A percentile compares a stretch with the other conserved stretches of the same genome.
phyloP scores from a whole-genome alignment of 2,329 filamentous ascomycete species.

The Aspergillus pseudoglaucus region DNA sequence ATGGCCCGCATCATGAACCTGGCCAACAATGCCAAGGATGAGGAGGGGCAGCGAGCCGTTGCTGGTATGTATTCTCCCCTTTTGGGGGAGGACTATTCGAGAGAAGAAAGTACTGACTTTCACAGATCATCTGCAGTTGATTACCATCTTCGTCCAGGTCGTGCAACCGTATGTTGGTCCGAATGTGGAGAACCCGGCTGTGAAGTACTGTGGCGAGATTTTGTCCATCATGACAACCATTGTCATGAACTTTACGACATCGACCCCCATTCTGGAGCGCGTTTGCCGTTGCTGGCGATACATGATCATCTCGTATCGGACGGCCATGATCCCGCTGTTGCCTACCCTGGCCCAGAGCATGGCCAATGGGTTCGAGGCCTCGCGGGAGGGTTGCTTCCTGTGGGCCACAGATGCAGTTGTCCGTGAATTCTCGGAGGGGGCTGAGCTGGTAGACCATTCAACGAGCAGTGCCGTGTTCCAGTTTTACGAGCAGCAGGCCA shows the following conservation, averaged over 20 bases:
- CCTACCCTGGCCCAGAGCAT: constrained; percentile 83
- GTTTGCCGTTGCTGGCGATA: constrained; percentile 94
- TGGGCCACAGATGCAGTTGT: constrained; percentile 96
- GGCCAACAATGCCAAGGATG: constrained; percentile 76
- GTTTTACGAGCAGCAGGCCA: constrained; percentile 91
- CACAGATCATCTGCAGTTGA: constrained; percentile 77
- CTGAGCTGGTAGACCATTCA: constrained; percentile 72
- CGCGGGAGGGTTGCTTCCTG: constrained; percentile 92
- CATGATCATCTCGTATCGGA: constrained; percentile 94
- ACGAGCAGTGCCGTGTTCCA: constrained; percentile 83
- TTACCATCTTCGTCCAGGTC: constrained; percentile 81
- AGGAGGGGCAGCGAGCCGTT: constrained; percentile 76
- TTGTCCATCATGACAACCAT: constrained; percentile 83
- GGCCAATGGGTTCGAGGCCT: constrained; percentile 74
- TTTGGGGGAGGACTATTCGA: not conserved
- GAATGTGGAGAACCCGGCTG: constrained; percentile 74
- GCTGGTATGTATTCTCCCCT: constrained; percentile 53
- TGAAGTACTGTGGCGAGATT: constrained; percentile 93
- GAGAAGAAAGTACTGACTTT: no score
- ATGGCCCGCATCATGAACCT: constrained; percentile 78
- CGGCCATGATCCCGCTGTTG: constrained; percentile 76
- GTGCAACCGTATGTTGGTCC: constrained; percentile 68
- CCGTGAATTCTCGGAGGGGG: constrained; percentile 87
- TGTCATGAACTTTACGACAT: constrained; percentile 77
- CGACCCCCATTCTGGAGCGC: constrained; percentile 83